Evolutionary conservation across 2,329 filamentous ascomycete species (phyloP).

Genomic region (Paraconiothyrium sp.): DNA sequence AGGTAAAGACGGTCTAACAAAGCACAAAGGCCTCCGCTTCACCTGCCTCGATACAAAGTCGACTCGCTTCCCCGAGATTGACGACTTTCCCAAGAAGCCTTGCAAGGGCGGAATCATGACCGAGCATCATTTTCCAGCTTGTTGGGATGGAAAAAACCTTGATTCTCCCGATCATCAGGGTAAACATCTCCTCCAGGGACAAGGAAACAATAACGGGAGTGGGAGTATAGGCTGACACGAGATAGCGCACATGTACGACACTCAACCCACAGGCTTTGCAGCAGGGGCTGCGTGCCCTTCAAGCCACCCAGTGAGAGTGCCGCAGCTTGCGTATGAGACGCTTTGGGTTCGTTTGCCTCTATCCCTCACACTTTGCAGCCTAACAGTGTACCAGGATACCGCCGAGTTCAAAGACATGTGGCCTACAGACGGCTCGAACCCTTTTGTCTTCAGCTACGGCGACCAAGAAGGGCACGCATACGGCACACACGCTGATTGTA

Average conservation of each 20-base stretch:
- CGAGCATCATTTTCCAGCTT: conserved; percentile 26
- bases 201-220: conserved; percentile 48
- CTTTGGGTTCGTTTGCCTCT: conserved; percentile 15
- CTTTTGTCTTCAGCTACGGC: conserved; percentile 26
- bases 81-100: conserved; percentile 25
- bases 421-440: conserved; percentile 21
- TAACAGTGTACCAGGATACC: conserved; percentile 19
- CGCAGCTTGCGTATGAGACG: conserved; percentile 24
- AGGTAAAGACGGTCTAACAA: conserved; percentile 28
- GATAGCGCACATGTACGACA: conserved; percentile 54
- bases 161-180: conserved; percentile 9
- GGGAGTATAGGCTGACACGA: not conserved
- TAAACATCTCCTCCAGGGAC: conserved; percentile 49
- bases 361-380: not conserved
- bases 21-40: conserved; percentile 23
- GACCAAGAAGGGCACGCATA: conserved; percentile 21
- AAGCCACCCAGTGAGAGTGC: conserved; percentile 23
- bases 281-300: conserved; percentile 20
- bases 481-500: conserved; percentile 31
- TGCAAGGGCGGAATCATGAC: conserved; percentile 28
- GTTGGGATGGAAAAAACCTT: conserved; percentile 57
- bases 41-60: conserved; percentile 23
- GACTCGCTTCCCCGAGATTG: conserved; percentile 29
- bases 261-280: conserved; percentile 17
- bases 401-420: conserved; percentile 25